Conservation (phyloP, 371 early-diverging fungal genomes). For the Basidiobolus meristosporus region DNA sequence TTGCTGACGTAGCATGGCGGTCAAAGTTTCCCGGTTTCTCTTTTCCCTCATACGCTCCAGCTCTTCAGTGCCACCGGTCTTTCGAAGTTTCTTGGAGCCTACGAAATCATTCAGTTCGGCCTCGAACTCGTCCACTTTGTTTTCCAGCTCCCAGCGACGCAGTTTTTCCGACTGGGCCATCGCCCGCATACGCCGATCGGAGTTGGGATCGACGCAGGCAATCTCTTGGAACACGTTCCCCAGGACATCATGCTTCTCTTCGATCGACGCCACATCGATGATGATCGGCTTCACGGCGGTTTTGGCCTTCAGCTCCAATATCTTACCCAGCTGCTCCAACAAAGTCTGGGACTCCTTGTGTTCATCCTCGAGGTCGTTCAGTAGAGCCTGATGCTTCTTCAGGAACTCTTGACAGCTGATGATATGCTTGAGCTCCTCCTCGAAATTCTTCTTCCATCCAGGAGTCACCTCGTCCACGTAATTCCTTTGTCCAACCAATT, state of each 20-base stretch:
- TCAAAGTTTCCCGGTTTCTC: slow-evolving; percentile 31
- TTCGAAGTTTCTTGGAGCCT: slow-evolving; percentile 25
- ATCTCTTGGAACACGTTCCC: slow-evolving; percentile 48
- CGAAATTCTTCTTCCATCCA: slow-evolving; percentile 66
- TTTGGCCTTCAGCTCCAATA: slow-evolving; percentile 30
- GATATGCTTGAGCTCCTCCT: slow-evolving; percentile 52
- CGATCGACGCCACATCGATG: slow-evolving; percentile 32
- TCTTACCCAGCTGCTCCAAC: slow-evolving; percentile 28
- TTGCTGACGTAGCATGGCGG: slow-evolving; percentile 40
- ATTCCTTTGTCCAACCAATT: no score
- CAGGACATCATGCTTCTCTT: slow-evolving; percentile 39
- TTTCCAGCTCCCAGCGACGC: slow-evolving; percentile 37
- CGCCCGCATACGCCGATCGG: slow-evolving; percentile 38
- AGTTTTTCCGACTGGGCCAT: slow-evolving; percentile 39
- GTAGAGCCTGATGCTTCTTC: slow-evolving; percentile 45
- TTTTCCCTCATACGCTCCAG: slow-evolving; percentile 36
- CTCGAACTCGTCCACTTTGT: slow-evolving; percentile 47
- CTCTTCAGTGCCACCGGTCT: slow-evolving; percentile 50
- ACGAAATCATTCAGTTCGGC: slow-evolving; percentile 48
- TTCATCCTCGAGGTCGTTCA: slow-evolving; percentile 45
- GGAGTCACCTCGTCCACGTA: slow-evolving; percentile 32
- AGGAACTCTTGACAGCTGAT: slow-evolving; percentile 57
- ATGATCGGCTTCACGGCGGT: slow-evolving; percentile 10
- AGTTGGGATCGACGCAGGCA: slow-evolving; percentile 38
- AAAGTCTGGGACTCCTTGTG: slow-evolving; percentile 25